phyloP scores from a whole-genome alignment of 176 grass and related monocot genomes.

The Zoysia pacifica region DNA sequence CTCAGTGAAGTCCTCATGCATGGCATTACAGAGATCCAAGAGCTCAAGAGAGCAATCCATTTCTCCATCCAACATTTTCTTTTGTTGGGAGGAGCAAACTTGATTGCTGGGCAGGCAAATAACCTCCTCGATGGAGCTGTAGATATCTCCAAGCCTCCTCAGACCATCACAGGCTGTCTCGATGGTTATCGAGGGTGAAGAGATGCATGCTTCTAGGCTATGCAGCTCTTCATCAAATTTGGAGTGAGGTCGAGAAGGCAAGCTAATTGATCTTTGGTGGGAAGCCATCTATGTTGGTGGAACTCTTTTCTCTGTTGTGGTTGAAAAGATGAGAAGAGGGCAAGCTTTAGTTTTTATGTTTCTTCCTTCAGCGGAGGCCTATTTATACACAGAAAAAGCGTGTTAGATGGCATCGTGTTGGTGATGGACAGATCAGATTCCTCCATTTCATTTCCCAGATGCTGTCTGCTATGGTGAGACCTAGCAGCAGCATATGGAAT shows the following conservation, averaged over 20 bases:
- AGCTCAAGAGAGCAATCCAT: constrained; percentile 48
- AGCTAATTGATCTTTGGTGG: constrained; percentile 55
- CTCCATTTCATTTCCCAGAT: constrained; percentile 10
- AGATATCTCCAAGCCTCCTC: constrained; percentile 45
- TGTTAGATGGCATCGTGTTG: constrained; percentile 11
- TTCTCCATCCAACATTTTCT: constrained; percentile 51
- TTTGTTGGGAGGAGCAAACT: constrained; percentile 41
- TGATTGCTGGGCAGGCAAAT: constrained; percentile 50
- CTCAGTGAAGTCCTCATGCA: constrained; percentile 41
- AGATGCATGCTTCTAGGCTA: constrained; percentile 43
- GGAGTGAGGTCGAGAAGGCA: constrained; percentile 43
- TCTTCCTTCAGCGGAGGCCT: constrained; percentile 26
- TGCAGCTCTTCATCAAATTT: constrained; percentile 49
- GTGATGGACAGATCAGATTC: constrained; percentile 9
- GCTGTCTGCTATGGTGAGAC: constrained; percentile 29
- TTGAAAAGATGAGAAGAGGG: constrained; percentile 14
- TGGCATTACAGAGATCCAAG: constrained; percentile 53
- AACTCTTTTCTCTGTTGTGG: constrained; percentile 29
- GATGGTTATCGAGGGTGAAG: constrained; percentile 25
- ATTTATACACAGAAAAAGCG: constrained; percentile 45
- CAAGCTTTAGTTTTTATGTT: constrained; percentile 29
- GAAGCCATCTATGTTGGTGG: constrained; percentile 38
- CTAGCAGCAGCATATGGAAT: constrained; percentile 31
- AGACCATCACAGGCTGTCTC: constrained; percentile 40
- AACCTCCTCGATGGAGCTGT: constrained; percentile 43